Evolutionary conservation across 2,329 filamentous ascomycete species (phyloP).

Genomic region (Xylariaceae sp.): DNA sequence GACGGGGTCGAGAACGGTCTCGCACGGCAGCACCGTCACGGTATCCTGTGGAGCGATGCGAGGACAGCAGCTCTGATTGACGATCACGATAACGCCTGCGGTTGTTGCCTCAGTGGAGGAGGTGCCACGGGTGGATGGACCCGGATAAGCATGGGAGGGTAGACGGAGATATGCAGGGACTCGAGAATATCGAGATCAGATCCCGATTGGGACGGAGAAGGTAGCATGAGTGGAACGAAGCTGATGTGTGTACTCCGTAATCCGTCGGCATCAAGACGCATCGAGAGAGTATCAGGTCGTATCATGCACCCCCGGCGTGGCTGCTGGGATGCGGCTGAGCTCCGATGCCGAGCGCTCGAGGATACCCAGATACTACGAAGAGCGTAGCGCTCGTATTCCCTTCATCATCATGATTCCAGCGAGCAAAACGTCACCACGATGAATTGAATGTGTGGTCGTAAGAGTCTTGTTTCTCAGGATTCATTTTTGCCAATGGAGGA

Average conservation of each 20-base stretch:
- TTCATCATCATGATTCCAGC: not conserved
- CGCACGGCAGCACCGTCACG: not conserved
- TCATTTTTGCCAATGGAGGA: too few relatives aligned
- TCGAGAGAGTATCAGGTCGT: not conserved
- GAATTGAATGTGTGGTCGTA: too few relatives aligned
- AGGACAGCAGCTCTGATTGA: not conserved
- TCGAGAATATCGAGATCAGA: not conserved
- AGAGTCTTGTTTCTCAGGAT: too few relatives aligned
- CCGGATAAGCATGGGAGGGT: not conserved
- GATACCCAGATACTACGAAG: not conserved
- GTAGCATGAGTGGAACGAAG: not conserved
- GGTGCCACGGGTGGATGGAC: not conserved
- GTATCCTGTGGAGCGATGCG: not conserved
- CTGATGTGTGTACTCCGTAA: not conserved
- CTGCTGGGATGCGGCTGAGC: not conserved
- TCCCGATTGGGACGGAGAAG: not conserved
- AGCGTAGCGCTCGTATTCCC: not conserved
- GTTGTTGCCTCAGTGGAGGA: not conserved
- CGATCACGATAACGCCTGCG: not conserved
- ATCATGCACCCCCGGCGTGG: too few relatives aligned
- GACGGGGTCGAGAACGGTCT: not conserved
- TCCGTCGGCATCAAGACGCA: not conserved
- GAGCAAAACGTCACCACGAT: too few relatives aligned
- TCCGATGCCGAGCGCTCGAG: not conserved
- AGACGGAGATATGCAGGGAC: not conserved